Percentiles rank a stretch among this genome's conserved stretches.
These are phyloP conservation scores for Aureobasidium musti DNA, from an alignment of 2,329 filamentous ascomycete genomes.

Conservation along the genomic window DNA sequence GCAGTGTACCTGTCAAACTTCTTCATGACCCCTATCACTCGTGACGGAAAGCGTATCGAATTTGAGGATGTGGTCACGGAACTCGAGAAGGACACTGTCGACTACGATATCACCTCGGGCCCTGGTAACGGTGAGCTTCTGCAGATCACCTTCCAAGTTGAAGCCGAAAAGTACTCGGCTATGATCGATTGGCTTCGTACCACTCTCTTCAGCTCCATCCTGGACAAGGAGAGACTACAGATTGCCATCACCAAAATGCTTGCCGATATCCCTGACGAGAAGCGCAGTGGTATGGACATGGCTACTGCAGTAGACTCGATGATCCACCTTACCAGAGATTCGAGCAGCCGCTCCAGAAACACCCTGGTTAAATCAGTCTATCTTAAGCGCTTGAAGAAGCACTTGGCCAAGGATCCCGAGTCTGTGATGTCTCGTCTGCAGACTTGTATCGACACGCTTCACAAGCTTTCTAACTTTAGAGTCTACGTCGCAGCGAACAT, in stretches of 20 bases:
- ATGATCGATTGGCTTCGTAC: constrained; percentile 82
- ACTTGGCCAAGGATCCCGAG: constrained; percentile 74
- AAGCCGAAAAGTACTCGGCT: constrained; percentile 81
- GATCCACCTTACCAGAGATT: constrained; percentile 75
- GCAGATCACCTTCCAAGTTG: constrained; percentile 78
- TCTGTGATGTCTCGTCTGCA: constrained; percentile 74
- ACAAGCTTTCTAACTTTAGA: constrained; percentile 82
- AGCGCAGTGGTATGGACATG: constrained; percentile 77
- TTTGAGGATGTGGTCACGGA: constrained; percentile 93
- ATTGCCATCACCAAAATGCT: constrained; percentile 75
- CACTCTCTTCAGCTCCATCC: constrained; percentile 84
- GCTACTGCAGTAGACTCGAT: constrained; percentile 66
- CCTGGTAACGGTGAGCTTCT: constrained; percentile 79
- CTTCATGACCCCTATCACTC: constrained; percentile 85
- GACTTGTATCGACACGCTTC: constrained; percentile 71
- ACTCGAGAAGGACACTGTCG: constrained; percentile 87
- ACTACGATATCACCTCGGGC: constrained; percentile 72
- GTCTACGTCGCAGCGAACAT: constrained; percentile 82
- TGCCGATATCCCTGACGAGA: constrained; percentile 87
- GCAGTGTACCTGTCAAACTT: constrained; percentile 87
- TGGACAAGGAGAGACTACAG: constrained; percentile 68
- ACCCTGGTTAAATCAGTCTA: constrained; percentile 86
- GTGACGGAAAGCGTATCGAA: constrained; percentile 72
- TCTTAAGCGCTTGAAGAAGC: constrained; percentile 78
- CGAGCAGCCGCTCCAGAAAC: constrained; percentile 73